Conservation (phyloP, 1,284 basidiomycete species). For the Gymnopus androsaceus region DNA sequence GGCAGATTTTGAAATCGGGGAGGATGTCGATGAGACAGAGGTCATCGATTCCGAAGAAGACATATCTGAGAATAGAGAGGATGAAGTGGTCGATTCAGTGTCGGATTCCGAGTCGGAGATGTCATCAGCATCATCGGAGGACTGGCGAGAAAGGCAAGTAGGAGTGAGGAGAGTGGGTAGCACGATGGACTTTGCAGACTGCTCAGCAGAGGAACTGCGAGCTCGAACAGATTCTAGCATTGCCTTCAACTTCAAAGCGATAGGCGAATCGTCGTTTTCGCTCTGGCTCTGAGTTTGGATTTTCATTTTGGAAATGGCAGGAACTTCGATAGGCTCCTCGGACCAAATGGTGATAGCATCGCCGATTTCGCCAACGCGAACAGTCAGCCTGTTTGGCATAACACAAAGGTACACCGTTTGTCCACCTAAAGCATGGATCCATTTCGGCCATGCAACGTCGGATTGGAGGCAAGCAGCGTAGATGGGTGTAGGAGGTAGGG, state of each 20-base stretch:
- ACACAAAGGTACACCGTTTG: conserved; percentile 13
- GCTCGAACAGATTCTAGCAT: conserved; percentile 12
- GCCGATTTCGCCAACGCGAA: conserved; percentile 4
- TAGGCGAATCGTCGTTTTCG: not conserved
- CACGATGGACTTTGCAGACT: not conserved
- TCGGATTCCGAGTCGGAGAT: conserved; percentile 16
- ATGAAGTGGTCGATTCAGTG: conserved; percentile 13
- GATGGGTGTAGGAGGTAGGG: conserved; percentile 12
- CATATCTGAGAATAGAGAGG: conserved; percentile 13
- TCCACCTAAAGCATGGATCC: conserved; percentile 12
- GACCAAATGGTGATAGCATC: conserved; percentile 11
- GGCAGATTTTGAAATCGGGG: not conserved
- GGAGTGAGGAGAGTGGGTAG: not conserved
- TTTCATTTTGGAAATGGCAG: not conserved
- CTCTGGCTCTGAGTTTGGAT: not conserved
- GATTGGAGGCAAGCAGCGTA: conserved; percentile 15
- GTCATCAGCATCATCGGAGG: not conserved
- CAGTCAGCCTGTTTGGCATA: conserved; percentile 8
- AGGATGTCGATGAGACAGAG: conserved; percentile 9
- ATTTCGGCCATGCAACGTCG: conserved; percentile 11
- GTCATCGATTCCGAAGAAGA: conserved; percentile 5
- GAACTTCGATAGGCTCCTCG: not conserved
- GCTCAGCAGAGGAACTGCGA: not conserved
- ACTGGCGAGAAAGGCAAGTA: not conserved
- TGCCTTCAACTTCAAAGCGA: conserved; percentile 8